Conservation (phyloP, 1,284 basidiomycete genomes). For the Cerrena zonata region DNA sequence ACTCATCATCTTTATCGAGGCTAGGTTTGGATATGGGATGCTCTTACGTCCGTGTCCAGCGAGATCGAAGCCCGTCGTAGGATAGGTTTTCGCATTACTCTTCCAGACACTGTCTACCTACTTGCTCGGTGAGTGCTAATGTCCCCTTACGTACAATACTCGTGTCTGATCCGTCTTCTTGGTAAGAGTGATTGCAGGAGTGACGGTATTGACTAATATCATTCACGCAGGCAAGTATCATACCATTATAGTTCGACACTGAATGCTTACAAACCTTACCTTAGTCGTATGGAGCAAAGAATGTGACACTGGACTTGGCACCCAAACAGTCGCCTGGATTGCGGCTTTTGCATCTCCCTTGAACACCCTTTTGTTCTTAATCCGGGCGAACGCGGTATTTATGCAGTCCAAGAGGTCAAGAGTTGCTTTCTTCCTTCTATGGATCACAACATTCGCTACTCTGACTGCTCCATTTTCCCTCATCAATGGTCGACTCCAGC, state of each 20-base stretch:
- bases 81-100: no score
- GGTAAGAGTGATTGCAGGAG: background rate
- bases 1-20: no score
- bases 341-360: slow-evolving; percentile 1
- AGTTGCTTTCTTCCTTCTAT: background rate
- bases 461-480: slow-evolving; percentile 2
- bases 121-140: slow-evolving; percentile 8
- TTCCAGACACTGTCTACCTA: slow-evolving; percentile 11
- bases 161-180: background rate
- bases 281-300: background rate
- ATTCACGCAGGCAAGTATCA: background rate
- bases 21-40: no score
- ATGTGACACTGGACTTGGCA: slow-evolving; percentile 2
- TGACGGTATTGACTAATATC: background rate
- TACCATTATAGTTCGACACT: background rate
- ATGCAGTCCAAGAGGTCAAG: background rate
- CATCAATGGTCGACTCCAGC: slow-evolving; percentile 2
- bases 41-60: no score
- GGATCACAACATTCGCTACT: slow-evolving; percentile 5
- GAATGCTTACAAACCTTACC: background rate
- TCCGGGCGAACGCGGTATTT: slow-evolving; percentile 6
- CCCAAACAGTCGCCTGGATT: slow-evolving; percentile 5
- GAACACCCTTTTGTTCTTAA: slow-evolving; percentile 8
- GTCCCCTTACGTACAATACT: no score
- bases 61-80: no score